phyloP scores from a whole-genome alignment of 768 basidiomycete species.

The Pisolithus microcarpus region DNA sequence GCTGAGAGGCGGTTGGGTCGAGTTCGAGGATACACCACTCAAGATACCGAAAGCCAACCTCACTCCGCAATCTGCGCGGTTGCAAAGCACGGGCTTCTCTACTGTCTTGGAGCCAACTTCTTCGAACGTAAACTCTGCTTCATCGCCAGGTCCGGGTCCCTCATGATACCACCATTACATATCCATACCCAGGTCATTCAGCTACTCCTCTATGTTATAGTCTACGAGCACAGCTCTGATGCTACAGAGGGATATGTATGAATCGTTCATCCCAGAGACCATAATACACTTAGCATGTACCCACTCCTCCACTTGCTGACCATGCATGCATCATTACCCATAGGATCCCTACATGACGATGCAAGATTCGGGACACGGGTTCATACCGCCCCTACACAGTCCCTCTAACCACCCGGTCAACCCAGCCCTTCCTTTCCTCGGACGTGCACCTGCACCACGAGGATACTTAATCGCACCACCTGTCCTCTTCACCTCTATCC shows the following conservation, averaged over 20 bases:
- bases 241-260: no score
- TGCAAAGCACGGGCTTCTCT: neutral
- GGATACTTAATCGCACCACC: conserved; percentile 34
- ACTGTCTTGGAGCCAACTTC: no score
- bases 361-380: conserved; percentile 13
- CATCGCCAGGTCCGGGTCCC: no score
- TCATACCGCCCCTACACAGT: conserved; percentile 2
- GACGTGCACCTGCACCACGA: neutral
- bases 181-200: no score
- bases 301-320: no score
- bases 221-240: no score
- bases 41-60: conserved; percentile 37
- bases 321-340: no score
- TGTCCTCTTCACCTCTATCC: conserved; percentile 35
- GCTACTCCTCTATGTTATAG: no score
- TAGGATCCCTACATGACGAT: conserved; percentile 14
- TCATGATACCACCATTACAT: no score
- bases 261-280: no score
- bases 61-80: neutral
- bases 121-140: no score
- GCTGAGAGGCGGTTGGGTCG: conserved; percentile 54
- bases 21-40: conserved; percentile 55
- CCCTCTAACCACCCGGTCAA: conserved; percentile 9
- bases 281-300: no score
- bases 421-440: neutral